Evolutionary conservation across 108 stramenopile species (phyloP).

Genomic region (Discostella stelligeroides): DNA sequence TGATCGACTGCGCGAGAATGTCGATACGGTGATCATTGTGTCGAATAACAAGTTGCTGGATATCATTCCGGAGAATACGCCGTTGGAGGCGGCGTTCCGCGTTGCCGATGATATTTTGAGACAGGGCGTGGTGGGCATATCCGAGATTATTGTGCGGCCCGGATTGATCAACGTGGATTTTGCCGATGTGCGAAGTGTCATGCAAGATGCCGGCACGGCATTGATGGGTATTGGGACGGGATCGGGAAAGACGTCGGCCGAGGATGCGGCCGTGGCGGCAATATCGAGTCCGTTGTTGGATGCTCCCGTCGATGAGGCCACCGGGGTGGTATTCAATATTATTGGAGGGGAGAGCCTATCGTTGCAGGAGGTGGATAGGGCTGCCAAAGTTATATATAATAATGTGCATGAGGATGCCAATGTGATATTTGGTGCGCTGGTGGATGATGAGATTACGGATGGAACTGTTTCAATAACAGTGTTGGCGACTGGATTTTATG

Average conservation of each 20-base stretch:
- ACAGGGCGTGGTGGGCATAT: slow-evolving; percentile 92
- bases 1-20: slow-evolving; percentile 69
- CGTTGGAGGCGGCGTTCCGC: slow-evolving; percentile 84
- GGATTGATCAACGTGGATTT: slow-evolving; percentile 95
- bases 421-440: slow-evolving; percentile 93
- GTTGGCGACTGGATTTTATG: slow-evolving; percentile 87
- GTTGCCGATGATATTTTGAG: slow-evolving; percentile 93
- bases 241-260: slow-evolving; percentile 81
- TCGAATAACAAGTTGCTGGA: slow-evolving; percentile 92
- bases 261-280: slow-evolving; percentile 89
- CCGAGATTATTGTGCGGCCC: slow-evolving; percentile 90
- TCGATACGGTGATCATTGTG: slow-evolving; percentile 94
- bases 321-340: slow-evolving; percentile 93
- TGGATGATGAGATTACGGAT: slow-evolving; percentile 88
- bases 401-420: slow-evolving; percentile 93
- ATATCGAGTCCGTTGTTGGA: slow-evolving; percentile 89
- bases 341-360: slow-evolving; percentile 86
- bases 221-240: slow-evolving; percentile 93
- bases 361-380: slow-evolving; percentile 89
- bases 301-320: slow-evolving; percentile 87
- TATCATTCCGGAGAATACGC: slow-evolving; percentile 92
- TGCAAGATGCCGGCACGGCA: slow-evolving; percentile 92
- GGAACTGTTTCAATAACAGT: slow-evolving; percentile 90
- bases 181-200: slow-evolving; percentile 91
- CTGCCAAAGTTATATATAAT: slow-evolving; percentile 90